These are phyloP conservation scores for Naganishia albida DNA, from an alignment of 1,284 basidiomycete species.

Conservation along the genomic window DNA sequence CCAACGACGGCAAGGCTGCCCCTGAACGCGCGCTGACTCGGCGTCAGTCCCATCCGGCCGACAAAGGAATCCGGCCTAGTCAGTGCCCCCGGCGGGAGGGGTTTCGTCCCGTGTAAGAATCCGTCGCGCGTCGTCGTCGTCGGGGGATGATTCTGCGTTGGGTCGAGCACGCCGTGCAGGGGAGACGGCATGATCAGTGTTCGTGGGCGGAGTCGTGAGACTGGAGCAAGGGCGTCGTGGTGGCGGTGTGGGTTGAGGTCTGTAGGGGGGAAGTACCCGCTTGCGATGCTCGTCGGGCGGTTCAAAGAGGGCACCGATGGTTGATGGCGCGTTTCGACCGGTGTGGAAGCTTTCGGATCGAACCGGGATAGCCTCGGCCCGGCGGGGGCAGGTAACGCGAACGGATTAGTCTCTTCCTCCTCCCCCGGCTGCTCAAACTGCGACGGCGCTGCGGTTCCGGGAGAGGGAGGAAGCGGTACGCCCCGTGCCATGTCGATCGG, in stretches of 20 bases:
- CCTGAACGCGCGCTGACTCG: conserved; percentile 48
- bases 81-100: conserved; percentile 47
- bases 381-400: conserved; percentile 48
- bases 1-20: conserved; percentile 42
- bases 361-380: conserved; percentile 44
- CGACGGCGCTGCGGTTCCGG: not conserved
- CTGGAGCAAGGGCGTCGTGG: not conserved
- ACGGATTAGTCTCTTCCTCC: conserved; percentile 46
- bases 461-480: conserved; percentile 7
- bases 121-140: conserved; percentile 34
- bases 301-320: no score
- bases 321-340: not conserved
- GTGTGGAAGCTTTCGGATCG: conserved; percentile 44
- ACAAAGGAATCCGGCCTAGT: conserved; percentile 37
- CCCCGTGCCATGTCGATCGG: not conserved
- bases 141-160: conserved; percentile 7
- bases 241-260: not conserved
- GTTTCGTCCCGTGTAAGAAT: conserved; percentile 48
- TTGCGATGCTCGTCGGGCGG: not conserved
- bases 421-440: not conserved
- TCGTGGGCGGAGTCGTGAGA: conserved; percentile 46
- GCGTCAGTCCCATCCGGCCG: conserved; percentile 37
- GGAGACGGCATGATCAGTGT: conserved; percentile 49
- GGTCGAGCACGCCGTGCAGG: conserved; percentile 35
- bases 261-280: conserved; percentile 14